Evolutionary conservation across 441 rosid genomes (phyloP).

Genomic region (Aquilaria agallochum): DNA sequence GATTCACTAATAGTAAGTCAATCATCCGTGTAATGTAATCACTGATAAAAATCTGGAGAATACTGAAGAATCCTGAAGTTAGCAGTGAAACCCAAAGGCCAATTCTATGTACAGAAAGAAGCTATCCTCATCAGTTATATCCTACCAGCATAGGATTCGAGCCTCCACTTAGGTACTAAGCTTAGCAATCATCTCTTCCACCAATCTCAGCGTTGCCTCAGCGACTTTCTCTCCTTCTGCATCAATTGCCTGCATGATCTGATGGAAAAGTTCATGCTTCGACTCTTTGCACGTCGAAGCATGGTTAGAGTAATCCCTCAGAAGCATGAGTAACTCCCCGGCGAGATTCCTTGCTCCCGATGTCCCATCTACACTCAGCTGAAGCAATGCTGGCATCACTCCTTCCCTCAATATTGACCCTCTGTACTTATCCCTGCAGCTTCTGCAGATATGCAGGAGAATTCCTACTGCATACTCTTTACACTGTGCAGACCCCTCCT

Average conservation of each 20-base stretch:
- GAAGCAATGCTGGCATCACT: conserved; percentile 73
- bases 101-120: conserved; percentile 5
- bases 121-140: neutral
- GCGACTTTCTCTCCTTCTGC: conserved; percentile 47
- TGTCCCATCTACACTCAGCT: conserved; percentile 71
- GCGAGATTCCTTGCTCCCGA: conserved; percentile 56
- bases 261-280: conserved; percentile 43
- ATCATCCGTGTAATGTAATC: too few species aligned
- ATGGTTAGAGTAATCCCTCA: conserved; percentile 42
- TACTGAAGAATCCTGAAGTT: neutral
- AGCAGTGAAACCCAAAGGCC: neutral
- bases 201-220: conserved; percentile 44
- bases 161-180: conserved; percentile 33
- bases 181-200: conserved; percentile 79
- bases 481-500: conserved; percentile 69
- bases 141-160: neutral
- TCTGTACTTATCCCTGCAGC: conserved; percentile 58
- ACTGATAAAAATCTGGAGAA: neutral
- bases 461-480: conserved; percentile 70
- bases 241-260: conserved; percentile 72
- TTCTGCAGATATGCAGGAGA: conserved; percentile 47
- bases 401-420: conserved; percentile 71
- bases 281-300: conserved; percentile 31
- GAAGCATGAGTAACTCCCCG: conserved; percentile 48
- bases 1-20: too few species aligned